Base-by-base conservation (phyloP, 2,329 filamentous ascomycete genomes). In the Pseudogymnoascus sp. region DNA sequence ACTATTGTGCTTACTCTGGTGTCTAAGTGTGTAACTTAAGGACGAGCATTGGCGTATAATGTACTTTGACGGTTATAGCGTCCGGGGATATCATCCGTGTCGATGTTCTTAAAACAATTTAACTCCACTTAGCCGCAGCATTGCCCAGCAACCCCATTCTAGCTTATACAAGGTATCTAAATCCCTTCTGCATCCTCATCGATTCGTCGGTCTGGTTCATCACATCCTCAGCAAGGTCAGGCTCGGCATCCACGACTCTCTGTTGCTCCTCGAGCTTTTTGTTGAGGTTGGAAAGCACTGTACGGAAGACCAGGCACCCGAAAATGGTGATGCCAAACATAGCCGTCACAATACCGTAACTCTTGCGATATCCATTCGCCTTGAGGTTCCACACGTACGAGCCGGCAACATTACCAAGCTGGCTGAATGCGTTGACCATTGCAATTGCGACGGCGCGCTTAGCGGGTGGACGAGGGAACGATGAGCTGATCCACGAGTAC, bases 311-410 rank as follows among this genome's bases (percentile, higher is more conserved):
- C 60, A 73, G 76, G 71, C 80, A 85, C 4, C 82, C 83, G 0
- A 77, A 36, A 33, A 85, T 80, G 0, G 84, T 83, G 41, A 84
- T 67, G 3, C 82, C 83, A 68, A 86, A 87, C 84, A 87, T 87
- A 68, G 82, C 77, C 12, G 81, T 79, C 4, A 87, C 85, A 62
- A 88, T 84, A 3, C 83, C 84, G 67, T 87, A 87, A 64, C 83
- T 86, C 74, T 83, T 81, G 65, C 84, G 79, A 75, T 79, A 87
- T 0, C 85, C 85, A 65, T 87, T 80, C 0, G 79, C 83, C 25
- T 77, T 74, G 59, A 87, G 76, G 60, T 78, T 74, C 84, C 84
- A 87, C 2, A 87, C 84, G 67, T 87, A 87, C 0, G 80, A 82
- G 2, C 84, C 84, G 0, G 84, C 84, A 0, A 84, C 78, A 68